Percentiles rank a stretch among this genome's conserved stretches.
Conservation (phyloP, 2,329 filamentous ascomycete genomes). For the Neoarthrinium moseri region DNA sequence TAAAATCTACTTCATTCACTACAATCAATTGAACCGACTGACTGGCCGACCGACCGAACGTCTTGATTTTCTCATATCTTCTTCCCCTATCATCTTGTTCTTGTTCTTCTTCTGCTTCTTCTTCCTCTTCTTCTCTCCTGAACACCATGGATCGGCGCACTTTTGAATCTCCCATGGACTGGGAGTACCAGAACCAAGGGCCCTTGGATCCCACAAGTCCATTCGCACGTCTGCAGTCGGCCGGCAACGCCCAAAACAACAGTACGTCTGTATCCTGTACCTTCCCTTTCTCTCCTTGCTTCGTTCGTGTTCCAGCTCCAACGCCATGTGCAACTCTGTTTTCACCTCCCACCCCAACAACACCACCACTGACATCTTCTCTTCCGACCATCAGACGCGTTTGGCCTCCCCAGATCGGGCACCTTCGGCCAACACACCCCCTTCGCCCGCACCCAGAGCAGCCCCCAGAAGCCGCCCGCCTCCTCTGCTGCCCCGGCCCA, state of each 20-base stretch:
- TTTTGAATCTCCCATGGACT: constrained; percentile 64
- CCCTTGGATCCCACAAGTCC: constrained; percentile 62
- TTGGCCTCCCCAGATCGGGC: constrained; percentile 25
- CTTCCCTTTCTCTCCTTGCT: background rate
- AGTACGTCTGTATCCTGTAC: constrained; percentile 31
- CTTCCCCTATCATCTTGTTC: background rate
- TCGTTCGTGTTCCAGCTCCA: background rate
- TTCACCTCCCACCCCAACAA: too few relatives aligned
- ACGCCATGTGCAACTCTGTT: too few relatives aligned
- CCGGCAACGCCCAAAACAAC: constrained; percentile 37
- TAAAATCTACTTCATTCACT: too few relatives aligned
- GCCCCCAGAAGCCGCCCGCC: constrained; percentile 38
- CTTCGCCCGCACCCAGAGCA: constrained; percentile 24
- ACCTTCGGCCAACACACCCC: constrained; percentile 33
- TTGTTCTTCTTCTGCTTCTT: background rate
- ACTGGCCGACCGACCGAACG: too few relatives aligned
- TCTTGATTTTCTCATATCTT: background rate
- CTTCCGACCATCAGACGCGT: constrained; percentile 2
- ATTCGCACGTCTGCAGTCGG: constrained; percentile 56
- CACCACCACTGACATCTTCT: constrained; percentile 12
- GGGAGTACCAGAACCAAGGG: constrained; percentile 59
- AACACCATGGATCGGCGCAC: constrained; percentile 51
- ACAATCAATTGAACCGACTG: too few relatives aligned
- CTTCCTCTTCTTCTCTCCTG: background rate
- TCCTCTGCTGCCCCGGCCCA: constrained; percentile 27